phyloP scores from a whole-genome alignment of 106 monocot genomes.

The Allium cepa region DNA sequence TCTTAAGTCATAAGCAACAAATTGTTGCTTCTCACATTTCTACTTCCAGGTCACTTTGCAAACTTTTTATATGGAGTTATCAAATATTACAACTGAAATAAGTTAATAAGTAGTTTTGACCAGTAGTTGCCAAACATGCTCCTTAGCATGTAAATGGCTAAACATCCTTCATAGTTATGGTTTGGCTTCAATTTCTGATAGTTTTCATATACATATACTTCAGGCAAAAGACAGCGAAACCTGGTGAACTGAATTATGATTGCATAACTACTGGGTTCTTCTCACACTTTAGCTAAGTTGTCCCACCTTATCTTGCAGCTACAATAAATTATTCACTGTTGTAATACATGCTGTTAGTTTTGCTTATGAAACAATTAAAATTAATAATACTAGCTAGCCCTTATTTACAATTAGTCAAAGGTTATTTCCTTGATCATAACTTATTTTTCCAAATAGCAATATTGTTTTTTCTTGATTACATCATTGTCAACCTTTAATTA shows the following conservation, averaged over 20 bases:
- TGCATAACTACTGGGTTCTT: conserved; percentile 50
- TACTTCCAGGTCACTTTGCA: not conserved
- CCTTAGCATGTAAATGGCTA: no score
- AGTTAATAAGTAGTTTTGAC: no score
- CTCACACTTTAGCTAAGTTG: conserved; percentile 26
- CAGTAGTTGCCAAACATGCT: no score
- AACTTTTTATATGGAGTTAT: not conserved
- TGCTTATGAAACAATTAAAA: not conserved
- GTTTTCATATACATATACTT: not conserved
- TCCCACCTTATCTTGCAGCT: not conserved
- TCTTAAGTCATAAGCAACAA: not conserved
- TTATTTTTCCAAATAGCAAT: no score
- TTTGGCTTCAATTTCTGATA: not conserved
- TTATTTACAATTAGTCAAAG: no score
- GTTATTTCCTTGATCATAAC: no score
- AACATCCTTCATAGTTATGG: no score
- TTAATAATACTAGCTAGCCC: no score
- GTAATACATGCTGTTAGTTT: not conserved
- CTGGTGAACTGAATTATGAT: conserved; percentile 60
- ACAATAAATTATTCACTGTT: not conserved
- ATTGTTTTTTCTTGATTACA: no score
- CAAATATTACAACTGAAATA: no score
- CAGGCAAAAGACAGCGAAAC: conserved; percentile 63
- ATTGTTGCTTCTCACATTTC: no score
- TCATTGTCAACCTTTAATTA: no score